Evolutionary conservation across 345 rosid genomes (phyloP).

Genomic region (Brassica juncea): DNA sequence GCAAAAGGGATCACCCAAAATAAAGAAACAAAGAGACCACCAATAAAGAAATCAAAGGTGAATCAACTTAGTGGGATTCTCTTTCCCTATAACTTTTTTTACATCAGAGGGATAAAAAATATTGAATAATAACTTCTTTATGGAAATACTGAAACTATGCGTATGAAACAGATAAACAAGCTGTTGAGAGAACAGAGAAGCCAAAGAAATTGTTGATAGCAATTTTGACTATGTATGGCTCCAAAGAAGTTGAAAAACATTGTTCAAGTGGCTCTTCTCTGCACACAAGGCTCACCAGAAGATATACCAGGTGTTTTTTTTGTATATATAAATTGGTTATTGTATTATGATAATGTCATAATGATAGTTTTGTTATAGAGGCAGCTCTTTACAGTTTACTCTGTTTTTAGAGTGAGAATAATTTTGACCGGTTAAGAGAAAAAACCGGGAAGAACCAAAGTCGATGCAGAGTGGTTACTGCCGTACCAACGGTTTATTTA

Average conservation of each 20-base stretch:
- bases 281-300: constrained; percentile 73
- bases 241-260: constrained; percentile 68
- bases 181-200: constrained; percentile 64
- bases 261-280: constrained; percentile 77
- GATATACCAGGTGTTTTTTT: constrained; percentile 48
- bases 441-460: not conserved
- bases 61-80: constrained; percentile 62
- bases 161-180: constrained; percentile 61
- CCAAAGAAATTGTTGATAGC: constrained; percentile 59
- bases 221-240: constrained; percentile 14
- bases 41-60: constrained; percentile 37
- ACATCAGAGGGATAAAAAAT: constrained; percentile 20
- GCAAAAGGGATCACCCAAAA: constrained; percentile 29
- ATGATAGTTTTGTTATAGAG: constrained; percentile 4
- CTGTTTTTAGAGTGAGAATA: not conserved
- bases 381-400: constrained; percentile 1
- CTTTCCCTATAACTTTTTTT: constrained; percentile 51
- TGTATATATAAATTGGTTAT: constrained; percentile 13
- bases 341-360: constrained; percentile 13
- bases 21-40: constrained; percentile 22
- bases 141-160: constrained; percentile 22
- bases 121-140: constrained; percentile 42
- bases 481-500: not conserved
- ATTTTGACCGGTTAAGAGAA: not conserved
- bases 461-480: not conserved